phyloP scores from a whole-genome alignment of 2,329 filamentous ascomycete genomes.

The Penicillium sp. region DNA sequence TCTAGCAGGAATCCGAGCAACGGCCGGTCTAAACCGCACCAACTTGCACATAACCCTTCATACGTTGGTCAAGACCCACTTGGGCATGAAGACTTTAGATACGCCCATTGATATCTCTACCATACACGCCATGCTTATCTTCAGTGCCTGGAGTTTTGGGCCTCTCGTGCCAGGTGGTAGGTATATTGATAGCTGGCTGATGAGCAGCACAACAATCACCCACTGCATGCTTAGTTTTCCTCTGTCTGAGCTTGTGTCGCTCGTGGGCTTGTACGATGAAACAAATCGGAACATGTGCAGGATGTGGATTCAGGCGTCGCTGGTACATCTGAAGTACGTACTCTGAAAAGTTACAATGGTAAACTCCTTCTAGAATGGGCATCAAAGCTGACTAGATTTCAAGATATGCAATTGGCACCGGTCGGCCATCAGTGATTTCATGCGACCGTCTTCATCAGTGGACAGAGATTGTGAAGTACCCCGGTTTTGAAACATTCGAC shows the following conservation, averaged over 20 bases:
- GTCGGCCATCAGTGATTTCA: slow-evolving; percentile 8
- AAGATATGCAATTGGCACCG: slow-evolving; percentile 10
- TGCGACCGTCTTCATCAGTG: slow-evolving; percentile 7
- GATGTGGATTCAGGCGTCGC: slow-evolving; percentile 12
- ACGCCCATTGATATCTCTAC: slow-evolving; percentile 9
- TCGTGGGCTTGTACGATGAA: slow-evolving; percentile 1
- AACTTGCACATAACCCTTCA: slow-evolving; percentile 8
- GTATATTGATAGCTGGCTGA: slow-evolving; percentile 13
- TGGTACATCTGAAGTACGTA: slow-evolving; percentile 11
- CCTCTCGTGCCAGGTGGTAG: slow-evolving; percentile 7
- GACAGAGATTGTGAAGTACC: slow-evolving; percentile 6
- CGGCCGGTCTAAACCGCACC: slow-evolving; percentile 6
- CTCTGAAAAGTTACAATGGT: neutral
- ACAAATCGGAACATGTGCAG: slow-evolving; percentile 8
- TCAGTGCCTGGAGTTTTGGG: slow-evolving; percentile 10
- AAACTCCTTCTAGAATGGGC: neutral
- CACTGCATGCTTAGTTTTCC: slow-evolving; percentile 12
- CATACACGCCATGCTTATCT: slow-evolving; percentile 10
- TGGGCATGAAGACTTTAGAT: slow-evolving; percentile 8
- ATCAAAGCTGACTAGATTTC: neutral
- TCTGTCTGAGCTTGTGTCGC: slow-evolving; percentile 2
- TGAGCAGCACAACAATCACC: slow-evolving; percentile 11
- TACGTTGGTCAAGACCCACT: slow-evolving; percentile 10
- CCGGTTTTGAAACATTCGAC: slow-evolving; percentile 7
- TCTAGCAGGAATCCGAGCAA: slow-evolving; percentile 9